Evolutionary conservation across 257 asterid genomes (phyloP), one percentile per base, ranked within the genome.

Genomic region (Solanum clarkiae): DNA sequence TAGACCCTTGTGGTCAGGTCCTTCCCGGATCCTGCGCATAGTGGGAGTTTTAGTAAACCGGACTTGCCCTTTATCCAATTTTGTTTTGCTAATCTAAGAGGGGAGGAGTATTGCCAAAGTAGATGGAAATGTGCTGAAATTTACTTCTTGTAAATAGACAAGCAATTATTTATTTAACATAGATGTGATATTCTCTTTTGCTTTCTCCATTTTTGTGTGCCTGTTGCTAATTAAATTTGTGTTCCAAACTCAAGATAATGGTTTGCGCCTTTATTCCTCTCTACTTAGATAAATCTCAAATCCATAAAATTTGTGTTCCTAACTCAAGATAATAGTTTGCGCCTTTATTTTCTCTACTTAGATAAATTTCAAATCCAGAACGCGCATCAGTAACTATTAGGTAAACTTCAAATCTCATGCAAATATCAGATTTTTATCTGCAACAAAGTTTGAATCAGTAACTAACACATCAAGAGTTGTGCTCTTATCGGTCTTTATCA

Each of bases 61-160:
- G 4, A 32, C 0, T 32, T 32, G 36, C 0, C 36, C 36, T 32
- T 32, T 32, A 85, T 82, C 62, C 81, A 85, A 51, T 81, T 85
- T 87, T 87, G 79, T 12, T 82, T 84, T 72, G 36, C 47, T 85
- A 60, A 81, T 68, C 11, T 47, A 12, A 65, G 16, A 36, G 63
- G 24, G 45, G 24, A 75, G 15, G 9, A 75, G 45, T 49, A 74
- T 24, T 49, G 62, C 22, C 81, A 75, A 75, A 49, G 44, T 75
- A 75, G 45, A 47, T 49, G 49, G 57, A 49, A 24, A 49, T 75
- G 60, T 49, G 82, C 40, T 75, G 62, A 75, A 49, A 75, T 49
- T 75, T 77, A 51, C 17, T 51, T 49, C 45, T 14, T 24, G 24
- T 51, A 26, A 24, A 77, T 51, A 24, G 45, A 51, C 26, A 15